These are phyloP conservation scores for Kwoniella pini DNA, from an alignment of 768 basidiomycete genomes.

Conservation along the genomic window DNA sequence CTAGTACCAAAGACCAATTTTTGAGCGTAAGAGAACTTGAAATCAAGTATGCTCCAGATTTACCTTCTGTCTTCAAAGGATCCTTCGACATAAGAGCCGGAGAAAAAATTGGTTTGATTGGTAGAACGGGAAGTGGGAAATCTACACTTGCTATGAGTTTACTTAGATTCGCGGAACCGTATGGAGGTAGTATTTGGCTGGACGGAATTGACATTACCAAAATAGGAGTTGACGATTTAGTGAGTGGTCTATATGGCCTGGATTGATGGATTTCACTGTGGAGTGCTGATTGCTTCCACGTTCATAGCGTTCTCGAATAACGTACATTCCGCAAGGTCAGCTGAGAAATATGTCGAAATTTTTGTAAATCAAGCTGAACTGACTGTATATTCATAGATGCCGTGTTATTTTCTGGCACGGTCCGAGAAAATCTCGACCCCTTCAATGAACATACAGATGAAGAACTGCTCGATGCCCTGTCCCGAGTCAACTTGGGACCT, in stretches of 20 bases:
- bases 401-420: conserved; percentile 71
- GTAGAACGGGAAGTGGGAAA: conserved; percentile 65
- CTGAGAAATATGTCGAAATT: too few relatives aligned
- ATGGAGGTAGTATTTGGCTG: conserved; percentile 71
- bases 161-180: conserved; percentile 79
- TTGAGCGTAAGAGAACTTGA: conserved; percentile 72
- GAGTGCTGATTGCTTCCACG: conserved; percentile 8
- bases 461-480: conserved; percentile 76
- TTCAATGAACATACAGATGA: conserved; percentile 72
- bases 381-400: conserved; percentile 8
- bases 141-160: conserved; percentile 79
- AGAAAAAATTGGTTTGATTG: conserved; percentile 76
- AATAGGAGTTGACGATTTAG: conserved; percentile 78
- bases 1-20: conserved; percentile 59
- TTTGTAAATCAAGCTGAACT: neutral
- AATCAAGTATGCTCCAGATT: conserved; percentile 79
- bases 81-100: conserved; percentile 71
- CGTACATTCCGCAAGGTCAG: conserved; percentile 57
- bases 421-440: conserved; percentile 56
- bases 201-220: conserved; percentile 85
- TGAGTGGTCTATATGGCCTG: too few relatives aligned
- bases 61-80: conserved; percentile 74
- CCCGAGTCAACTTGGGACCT: conserved; percentile 73
- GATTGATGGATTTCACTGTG: conserved; percentile 56
- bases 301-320: conserved; percentile 48